A percentile compares a stretch with the other conserved stretches of the same genome.
Conservation (phyloP, 257 asterid species). For the Solanum phureja region DNA sequence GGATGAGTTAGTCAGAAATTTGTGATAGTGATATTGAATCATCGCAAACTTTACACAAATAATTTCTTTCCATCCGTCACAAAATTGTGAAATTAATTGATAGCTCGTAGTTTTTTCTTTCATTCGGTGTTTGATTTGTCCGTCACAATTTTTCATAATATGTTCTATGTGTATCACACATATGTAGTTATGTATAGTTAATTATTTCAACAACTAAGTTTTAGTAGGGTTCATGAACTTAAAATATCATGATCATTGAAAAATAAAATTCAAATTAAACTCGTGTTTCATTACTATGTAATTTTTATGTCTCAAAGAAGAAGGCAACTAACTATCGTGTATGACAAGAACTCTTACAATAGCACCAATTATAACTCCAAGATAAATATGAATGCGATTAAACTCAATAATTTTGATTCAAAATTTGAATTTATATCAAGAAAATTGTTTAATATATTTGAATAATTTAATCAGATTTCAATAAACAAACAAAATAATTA, state of each 20-base stretch:
- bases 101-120: neutral
- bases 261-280: neutral
- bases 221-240: neutral
- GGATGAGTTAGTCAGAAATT: too few relatives aligned
- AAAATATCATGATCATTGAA: neutral
- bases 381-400: neutral
- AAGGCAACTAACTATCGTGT: neutral
- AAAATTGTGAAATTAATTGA: too few relatives aligned
- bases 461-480: neutral
- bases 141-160: neutral
- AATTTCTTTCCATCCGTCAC: too few relatives aligned
- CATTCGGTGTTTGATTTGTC: rapidly evolving
- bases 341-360: too few relatives aligned
- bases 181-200: neutral
- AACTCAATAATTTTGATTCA: neutral
- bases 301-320: neutral
- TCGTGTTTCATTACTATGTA: neutral
- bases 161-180: neutral
- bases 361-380: too few relatives aligned
- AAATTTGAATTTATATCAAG: neutral
- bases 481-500: neutral
- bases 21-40: too few relatives aligned
- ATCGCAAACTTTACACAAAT: too few relatives aligned
- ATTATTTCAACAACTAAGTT: neutral
- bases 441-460: neutral